A percentile compares a stretch with the other conserved stretches of the same genome.
phyloP scores from a whole-genome alignment of 2,329 filamentous ascomycete genomes.

The Gaeumannomyces tritici region DNA sequence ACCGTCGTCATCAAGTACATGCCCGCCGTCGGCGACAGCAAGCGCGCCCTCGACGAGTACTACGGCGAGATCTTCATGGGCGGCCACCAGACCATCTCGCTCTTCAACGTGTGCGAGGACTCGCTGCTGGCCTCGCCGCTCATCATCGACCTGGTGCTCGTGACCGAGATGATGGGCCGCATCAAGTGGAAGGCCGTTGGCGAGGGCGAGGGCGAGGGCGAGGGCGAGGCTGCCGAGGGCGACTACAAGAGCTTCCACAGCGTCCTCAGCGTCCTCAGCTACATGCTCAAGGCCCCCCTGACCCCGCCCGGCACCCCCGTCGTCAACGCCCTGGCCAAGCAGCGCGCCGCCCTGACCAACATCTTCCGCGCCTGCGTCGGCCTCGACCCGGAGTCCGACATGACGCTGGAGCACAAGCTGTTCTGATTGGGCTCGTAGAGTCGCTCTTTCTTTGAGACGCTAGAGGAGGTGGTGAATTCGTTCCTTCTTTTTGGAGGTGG shows the following conservation, averaged over 20 bases:
- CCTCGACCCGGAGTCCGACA: constrained; percentile 93
- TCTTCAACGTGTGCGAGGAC: constrained; percentile 99
- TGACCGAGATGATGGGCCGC: constrained; percentile 97
- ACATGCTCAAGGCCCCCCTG: constrained; percentile 96
- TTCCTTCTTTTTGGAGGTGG: too few relatives aligned
- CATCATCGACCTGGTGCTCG: constrained; percentile 90
- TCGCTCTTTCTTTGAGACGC: background rate
- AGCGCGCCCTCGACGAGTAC: constrained; percentile 97
- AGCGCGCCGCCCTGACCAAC: constrained; percentile 88
- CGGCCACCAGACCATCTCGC: constrained; percentile 92
- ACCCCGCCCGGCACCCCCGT: constrained; percentile 93
- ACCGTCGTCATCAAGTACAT: constrained; percentile 99
- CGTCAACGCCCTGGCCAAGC: constrained; percentile 91
- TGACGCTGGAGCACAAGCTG: constrained; percentile 98
- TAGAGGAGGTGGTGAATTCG: too few relatives aligned
- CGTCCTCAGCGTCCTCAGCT: constrained; percentile 92
- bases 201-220: constrained; percentile 39
- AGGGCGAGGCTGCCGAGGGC: constrained; percentile 42
- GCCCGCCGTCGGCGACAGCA: constrained; percentile 97
- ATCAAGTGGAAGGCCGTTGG: constrained; percentile 74
- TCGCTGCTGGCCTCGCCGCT: constrained; percentile 90
- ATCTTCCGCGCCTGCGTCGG: constrained; percentile 98
- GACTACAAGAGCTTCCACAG: constrained; percentile 94
- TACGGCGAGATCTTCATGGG: constrained; percentile 99
- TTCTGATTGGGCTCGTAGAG: constrained; percentile 41